Conservation (phyloP, 768 basidiomycete species). For the Macrolepiota dolichaula region DNA sequence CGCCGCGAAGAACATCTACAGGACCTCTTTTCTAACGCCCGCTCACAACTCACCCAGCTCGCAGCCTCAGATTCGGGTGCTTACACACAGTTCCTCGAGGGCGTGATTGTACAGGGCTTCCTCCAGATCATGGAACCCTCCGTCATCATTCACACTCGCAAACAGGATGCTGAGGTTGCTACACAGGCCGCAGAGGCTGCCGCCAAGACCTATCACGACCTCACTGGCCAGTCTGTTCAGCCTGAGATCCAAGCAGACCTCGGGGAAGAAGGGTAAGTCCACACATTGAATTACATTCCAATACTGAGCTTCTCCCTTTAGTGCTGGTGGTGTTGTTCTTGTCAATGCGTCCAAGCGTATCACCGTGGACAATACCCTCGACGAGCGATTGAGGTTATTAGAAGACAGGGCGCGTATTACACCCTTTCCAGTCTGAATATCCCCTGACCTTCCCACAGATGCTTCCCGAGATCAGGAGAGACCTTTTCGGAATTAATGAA, state of each 20-base stretch:
- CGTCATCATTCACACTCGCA: slow-evolving; percentile 64
- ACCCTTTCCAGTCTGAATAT: not conserved
- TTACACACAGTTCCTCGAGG: slow-evolving; percentile 82
- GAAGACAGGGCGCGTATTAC: slow-evolving; percentile 76
- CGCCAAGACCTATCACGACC: slow-evolving; percentile 62
- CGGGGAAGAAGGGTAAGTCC: slow-evolving; percentile 61
- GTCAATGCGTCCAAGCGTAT: slow-evolving; percentile 72
- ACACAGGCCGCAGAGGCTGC: slow-evolving; percentile 67
- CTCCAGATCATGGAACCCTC: slow-evolving; percentile 77
- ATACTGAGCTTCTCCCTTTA: slow-evolving; percentile 24
- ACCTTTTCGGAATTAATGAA: slow-evolving; percentile 85
- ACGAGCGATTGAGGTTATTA: slow-evolving; percentile 83
- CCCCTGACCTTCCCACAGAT: slow-evolving; percentile 48
- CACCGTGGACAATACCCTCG: slow-evolving; percentile 90
- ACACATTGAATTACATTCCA: not conserved
- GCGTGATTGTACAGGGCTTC: slow-evolving; percentile 81
- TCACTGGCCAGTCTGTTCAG: slow-evolving; percentile 67
- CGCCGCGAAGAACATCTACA: slow-evolving; percentile 90
- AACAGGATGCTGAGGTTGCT: slow-evolving; percentile 59
- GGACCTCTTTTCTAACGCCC: slow-evolving; percentile 70
- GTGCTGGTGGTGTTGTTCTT: slow-evolving; percentile 85
- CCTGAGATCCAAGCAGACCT: slow-evolving; percentile 61
- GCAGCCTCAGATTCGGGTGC: slow-evolving; percentile 45
- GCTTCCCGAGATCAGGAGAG: slow-evolving; percentile 90
- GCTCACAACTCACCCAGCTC: slow-evolving; percentile 54